A percentile compares a stretch with the other conserved stretches of the same genome.
Conservation (phyloP, 306 rosid genomes). For the Sindora glabra region DNA sequence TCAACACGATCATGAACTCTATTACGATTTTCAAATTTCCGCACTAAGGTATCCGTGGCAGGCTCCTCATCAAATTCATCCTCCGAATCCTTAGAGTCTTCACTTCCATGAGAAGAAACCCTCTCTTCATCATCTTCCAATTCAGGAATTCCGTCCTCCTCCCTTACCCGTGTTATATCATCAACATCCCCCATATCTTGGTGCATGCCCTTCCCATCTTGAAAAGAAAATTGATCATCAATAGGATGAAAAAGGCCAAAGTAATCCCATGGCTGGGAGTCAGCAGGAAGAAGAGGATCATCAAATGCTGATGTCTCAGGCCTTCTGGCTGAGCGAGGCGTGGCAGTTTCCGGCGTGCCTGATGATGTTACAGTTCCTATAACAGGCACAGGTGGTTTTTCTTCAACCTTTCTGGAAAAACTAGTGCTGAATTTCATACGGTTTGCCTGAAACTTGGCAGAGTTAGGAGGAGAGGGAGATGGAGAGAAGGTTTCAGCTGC, state of each 20-base stretch:
- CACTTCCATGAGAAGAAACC: slow-evolving; percentile 41
- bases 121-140: slow-evolving; percentile 66
- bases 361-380: slow-evolving; percentile 61
- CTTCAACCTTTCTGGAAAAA: slow-evolving; percentile 57
- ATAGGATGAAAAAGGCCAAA: slow-evolving; percentile 83
- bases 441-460: slow-evolving; percentile 48
- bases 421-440: slow-evolving; percentile 56
- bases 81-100: slow-evolving; percentile 61
- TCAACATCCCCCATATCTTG: slow-evolving; percentile 37
- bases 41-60: slow-evolving; percentile 49
- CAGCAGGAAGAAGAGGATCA: slow-evolving; percentile 50
- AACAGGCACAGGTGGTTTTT: slow-evolving; percentile 44
- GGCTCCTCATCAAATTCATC: slow-evolving; percentile 85
- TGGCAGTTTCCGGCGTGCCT: slow-evolving; percentile 26
- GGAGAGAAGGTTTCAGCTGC: slow-evolving; percentile 38
- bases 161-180: slow-evolving; percentile 41
- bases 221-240: slow-evolving; percentile 68
- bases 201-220: slow-evolving; percentile 45
- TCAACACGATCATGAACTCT: slow-evolving; percentile 48
- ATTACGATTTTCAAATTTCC: slow-evolving; percentile 74
- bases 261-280: slow-evolving; percentile 77
- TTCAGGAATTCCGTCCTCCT: slow-evolving; percentile 69
- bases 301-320: slow-evolving; percentile 39
- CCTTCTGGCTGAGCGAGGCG: slow-evolving; percentile 31
- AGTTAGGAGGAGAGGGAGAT: slow-evolving; percentile 63